Percentiles rank a stretch among this genome's conserved stretches.
These are phyloP conservation scores for Podila verticillata DNA, from an alignment of 192 early-diverging fungal species.

Conservation along the genomic window DNA sequence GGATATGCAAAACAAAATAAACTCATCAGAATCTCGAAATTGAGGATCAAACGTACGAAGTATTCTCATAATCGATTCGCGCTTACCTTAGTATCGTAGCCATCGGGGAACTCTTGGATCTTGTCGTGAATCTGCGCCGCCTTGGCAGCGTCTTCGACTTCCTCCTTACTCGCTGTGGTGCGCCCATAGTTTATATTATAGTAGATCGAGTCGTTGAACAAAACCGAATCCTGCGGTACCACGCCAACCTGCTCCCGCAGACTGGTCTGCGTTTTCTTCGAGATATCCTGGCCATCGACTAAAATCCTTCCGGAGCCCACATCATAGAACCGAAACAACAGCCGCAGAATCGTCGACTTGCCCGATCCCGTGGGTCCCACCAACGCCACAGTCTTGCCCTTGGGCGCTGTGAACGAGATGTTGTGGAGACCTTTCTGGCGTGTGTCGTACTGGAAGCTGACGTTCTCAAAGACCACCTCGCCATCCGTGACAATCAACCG, in stretches of 20 bases:
- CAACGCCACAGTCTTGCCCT: constrained; percentile 79
- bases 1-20: constrained; percentile 12
- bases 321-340: constrained; percentile 95
- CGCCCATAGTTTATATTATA: constrained; percentile 96
- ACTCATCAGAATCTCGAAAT: constrained; percentile 4
- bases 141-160: constrained; percentile 75
- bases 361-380: constrained; percentile 84
- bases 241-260: constrained; percentile 89
- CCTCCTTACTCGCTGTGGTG: constrained; percentile 69
- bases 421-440: constrained; percentile 76
- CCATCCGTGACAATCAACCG: constrained; percentile 66
- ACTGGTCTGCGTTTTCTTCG: constrained; percentile 69
- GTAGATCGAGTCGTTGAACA: constrained; percentile 95
- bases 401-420: constrained; percentile 73
- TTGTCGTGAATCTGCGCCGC: constrained; percentile 86
- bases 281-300: constrained; percentile 89
- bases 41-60: too few relatives aligned
- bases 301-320: constrained; percentile 79
- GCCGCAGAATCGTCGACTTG: constrained; percentile 79
- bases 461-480: constrained; percentile 78
- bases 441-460: constrained; percentile 77
- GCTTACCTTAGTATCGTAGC: constrained; percentile 44
- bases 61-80: neutral
- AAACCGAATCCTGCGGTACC: constrained; percentile 94
- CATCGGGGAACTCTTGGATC: constrained; percentile 80